Percentiles rank a stretch among this genome's conserved stretches.
Evolutionary conservation across 768 basidiomycete species (phyloP).

Genomic region (Pholiota microspora): DNA sequence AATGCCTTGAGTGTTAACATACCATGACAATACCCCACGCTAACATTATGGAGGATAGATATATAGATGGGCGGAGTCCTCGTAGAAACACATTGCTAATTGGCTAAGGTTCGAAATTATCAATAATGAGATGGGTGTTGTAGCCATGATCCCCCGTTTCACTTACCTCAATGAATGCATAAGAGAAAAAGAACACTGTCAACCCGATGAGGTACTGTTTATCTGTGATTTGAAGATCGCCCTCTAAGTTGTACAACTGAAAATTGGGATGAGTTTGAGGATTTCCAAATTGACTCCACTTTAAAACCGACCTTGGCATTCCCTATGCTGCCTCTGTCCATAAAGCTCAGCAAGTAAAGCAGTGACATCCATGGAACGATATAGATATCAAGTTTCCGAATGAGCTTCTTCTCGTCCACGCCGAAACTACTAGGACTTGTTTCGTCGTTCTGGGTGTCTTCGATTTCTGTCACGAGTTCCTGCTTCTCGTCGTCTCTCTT

Average conservation of each 20-base stretch:
- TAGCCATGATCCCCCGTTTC: background rate
- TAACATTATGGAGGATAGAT: conserved; percentile 72
- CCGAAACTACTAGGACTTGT: background rate
- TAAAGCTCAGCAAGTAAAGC: conserved; percentile 71
- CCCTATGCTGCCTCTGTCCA: conserved; percentile 47
- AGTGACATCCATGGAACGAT: conserved; percentile 71
- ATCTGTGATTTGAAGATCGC: conserved; percentile 58
- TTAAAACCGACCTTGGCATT: conserved; percentile 40
- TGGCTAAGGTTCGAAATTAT: no score
- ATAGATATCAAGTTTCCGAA: conserved; percentile 19
- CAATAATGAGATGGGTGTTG: no score
- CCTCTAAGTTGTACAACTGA: conserved; percentile 62
- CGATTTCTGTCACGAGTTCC: background rate
- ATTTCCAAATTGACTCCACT: background rate
- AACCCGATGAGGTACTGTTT: conserved; percentile 62
- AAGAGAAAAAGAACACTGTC: conserved; percentile 60
- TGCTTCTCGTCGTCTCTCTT: conserved; percentile 2
- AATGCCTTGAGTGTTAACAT: conserved; percentile 7
- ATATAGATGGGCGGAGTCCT: conserved; percentile 69
- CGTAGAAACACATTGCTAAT: conserved; percentile 58
- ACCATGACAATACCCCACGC: conserved; percentile 77
- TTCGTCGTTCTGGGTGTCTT: background rate
- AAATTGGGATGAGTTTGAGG: background rate
- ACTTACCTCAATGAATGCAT: conserved; percentile 73
- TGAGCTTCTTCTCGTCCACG: conserved; percentile 4